Evolutionary conservation across 1,284 basidiomycete genomes (phyloP), one percentile per base, ranked within the genome.

Genomic region (Moesziomyces sp.): DNA sequence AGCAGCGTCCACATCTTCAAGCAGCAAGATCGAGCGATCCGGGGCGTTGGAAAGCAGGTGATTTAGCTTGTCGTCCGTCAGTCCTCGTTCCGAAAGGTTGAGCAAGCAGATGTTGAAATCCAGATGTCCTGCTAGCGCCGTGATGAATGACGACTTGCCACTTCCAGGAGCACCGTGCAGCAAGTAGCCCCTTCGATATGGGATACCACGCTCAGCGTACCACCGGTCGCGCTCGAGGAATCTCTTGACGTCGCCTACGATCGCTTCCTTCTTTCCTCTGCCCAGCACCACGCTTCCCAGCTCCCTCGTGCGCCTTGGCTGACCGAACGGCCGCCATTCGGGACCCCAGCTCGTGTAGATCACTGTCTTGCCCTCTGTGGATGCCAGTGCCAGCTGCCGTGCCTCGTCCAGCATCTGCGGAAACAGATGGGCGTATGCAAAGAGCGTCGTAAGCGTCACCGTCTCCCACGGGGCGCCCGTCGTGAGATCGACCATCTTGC

Each of bases 1-100:
- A 0, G 95, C 97, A n/a, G 95, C 94, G 83, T 99, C 97, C 9
- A 99, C 90, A 77, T 99, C 97, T 84, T 99, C 97, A 45, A 99
- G 92, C 24, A 99, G 88, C 43, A 99, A 88, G 77, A 99, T 91
- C 77, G 92, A 93, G 55, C 94, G 88, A 81, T 97, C 94, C 0
- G 97, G 96, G 2, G 91, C 92, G 73, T 97, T 93, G 2, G 94
- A 93, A 30, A 99, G 87, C 2, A 99, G 88, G 82, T 97, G 93
- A 76, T 93, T 95, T 23, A 99, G 88, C 86, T 96, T 97, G 86
- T 99, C 97, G 84, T 99, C 97, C 34, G 93, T 93, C 52, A 99
- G 88, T 0, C 97, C 97, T 57, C 97, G 89, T 86, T 99, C 96
- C 30, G 96, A 96, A 43, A 99, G 89, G 85, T 99, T 99, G 50